Percentiles rank a stretch among this genome's conserved stretches.
Conservation (phyloP, 164 flowering plant species). For the Magnolia officinalis region DNA sequence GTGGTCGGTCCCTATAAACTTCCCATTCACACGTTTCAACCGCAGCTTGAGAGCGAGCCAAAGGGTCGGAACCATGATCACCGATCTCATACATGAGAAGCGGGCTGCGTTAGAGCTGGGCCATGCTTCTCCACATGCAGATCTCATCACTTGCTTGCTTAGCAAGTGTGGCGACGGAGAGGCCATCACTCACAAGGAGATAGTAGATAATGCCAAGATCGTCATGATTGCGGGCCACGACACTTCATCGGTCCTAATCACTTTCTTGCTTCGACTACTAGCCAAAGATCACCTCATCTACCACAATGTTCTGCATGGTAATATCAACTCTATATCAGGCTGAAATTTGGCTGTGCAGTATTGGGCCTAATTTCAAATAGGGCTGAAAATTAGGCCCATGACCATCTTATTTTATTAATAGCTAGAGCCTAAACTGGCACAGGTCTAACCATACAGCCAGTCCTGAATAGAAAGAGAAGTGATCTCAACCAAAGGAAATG, state of each 20-base stretch:
- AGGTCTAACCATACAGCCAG: too few species aligned
- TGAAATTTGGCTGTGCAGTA: too few species aligned
- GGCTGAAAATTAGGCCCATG: too few species aligned
- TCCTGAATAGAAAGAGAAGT: too few species aligned
- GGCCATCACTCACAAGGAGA: conserved; percentile 40
- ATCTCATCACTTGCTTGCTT: conserved; percentile 56
- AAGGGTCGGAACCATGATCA: conserved; percentile 26
- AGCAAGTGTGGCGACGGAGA: conserved; percentile 18
- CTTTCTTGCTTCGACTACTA: conserved; percentile 44
- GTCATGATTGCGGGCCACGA: conserved; percentile 66
- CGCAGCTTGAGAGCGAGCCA: conserved; percentile 47
- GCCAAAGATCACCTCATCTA: conserved; percentile 36
- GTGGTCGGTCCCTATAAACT: conserved; percentile 63
- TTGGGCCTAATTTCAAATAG: too few species aligned
- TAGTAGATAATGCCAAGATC: conserved; percentile 44
- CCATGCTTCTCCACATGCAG: conserved; percentile 37
- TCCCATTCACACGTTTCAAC: conserved; percentile 62
- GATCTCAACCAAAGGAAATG: too few species aligned
- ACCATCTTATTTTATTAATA: too few species aligned
- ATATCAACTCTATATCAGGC: neutral
- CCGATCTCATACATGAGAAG: conserved; percentile 36
- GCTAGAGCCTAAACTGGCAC: too few species aligned
- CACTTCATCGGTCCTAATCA: conserved; percentile 43
- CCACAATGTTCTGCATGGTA: conserved; percentile 24
- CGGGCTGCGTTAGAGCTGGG: conserved; percentile 25